Percentiles rank a stretch among this genome's conserved stretches.
These are phyloP conservation scores for Phlyctochytrium bullatum DNA, from an alignment of 192 early-diverging fungal genomes.

Conservation along the genomic window DNA sequence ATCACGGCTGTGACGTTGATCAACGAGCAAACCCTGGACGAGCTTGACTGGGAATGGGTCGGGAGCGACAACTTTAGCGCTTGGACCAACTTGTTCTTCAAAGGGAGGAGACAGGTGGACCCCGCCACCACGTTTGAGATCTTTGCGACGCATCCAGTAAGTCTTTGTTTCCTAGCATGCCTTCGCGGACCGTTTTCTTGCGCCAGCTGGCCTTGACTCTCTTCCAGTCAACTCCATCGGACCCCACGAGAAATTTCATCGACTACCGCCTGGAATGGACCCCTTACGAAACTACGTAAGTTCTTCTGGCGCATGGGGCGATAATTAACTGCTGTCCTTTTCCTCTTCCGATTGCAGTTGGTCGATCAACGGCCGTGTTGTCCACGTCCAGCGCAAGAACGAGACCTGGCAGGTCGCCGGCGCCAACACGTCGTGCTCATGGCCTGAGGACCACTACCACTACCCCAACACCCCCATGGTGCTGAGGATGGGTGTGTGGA, in stretches of 20 bases:
- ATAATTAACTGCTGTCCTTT: background rate
- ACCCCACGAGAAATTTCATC: constrained; percentile 1
- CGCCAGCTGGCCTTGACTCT: too few species aligned
- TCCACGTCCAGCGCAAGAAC: constrained; percentile 11
- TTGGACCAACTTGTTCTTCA: constrained; percentile 27
- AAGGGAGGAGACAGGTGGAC: constrained; percentile 9
- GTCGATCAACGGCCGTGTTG: constrained; percentile 15
- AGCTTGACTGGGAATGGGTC: constrained; percentile 22
- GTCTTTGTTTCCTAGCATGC: background rate
- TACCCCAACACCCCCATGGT: constrained; percentile 24
- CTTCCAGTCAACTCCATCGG: too few species aligned
- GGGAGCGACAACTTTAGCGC: background rate
- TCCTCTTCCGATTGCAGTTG: background rate
- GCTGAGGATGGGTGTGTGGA: constrained; percentile 19
- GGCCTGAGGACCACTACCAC: constrained; percentile 18
- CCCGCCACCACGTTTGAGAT: constrained; percentile 11
- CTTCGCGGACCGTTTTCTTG: too few species aligned
- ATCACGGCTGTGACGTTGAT: constrained; percentile 13
- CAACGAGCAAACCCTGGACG: constrained; percentile 17
- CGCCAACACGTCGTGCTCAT: background rate
- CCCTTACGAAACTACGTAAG: constrained; percentile 7
- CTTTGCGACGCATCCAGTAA: constrained; percentile 1
- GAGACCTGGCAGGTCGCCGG: constrained; percentile 11
- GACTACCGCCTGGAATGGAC: constrained; percentile 19
- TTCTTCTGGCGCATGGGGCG: too few species aligned